Evolutionary conservation across 106 monocot species (phyloP).

Genomic region (Dendrobium chrysotoxum): DNA sequence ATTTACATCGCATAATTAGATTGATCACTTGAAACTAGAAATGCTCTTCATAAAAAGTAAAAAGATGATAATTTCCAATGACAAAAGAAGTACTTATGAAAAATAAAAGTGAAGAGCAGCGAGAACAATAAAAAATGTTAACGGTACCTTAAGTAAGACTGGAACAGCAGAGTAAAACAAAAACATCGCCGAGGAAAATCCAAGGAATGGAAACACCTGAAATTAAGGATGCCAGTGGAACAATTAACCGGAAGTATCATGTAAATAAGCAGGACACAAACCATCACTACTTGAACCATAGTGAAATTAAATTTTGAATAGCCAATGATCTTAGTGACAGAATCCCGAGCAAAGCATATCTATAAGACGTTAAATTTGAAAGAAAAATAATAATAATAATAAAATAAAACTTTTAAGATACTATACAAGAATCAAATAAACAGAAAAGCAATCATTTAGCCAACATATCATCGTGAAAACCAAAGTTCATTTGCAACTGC

Average conservation of each 20-base stretch:
- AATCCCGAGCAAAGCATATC: not conserved
- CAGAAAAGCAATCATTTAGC: too few species aligned
- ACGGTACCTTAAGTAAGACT: slow-evolving; percentile 63
- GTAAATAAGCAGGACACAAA: not conserved
- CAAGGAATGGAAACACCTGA: slow-evolving; percentile 74
- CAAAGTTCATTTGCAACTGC: too few species aligned
- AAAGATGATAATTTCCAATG: not conserved
- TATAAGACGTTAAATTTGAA: not conserved
- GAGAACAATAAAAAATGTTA: not conserved
- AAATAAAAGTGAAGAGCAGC: not conserved
- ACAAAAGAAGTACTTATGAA: not conserved
- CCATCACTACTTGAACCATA: too few species aligned
- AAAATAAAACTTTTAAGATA: not conserved
- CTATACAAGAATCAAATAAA: not conserved
- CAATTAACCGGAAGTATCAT: not conserved
- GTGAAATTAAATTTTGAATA: not conserved
- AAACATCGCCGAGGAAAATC: slow-evolving; percentile 78
- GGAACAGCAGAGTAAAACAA: slow-evolving; percentile 86
- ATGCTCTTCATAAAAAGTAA: not conserved
- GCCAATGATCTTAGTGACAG: not conserved
- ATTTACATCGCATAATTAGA: not conserved
- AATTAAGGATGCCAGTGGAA: slow-evolving; percentile 5
- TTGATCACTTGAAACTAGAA: not conserved
- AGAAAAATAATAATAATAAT: too few species aligned
- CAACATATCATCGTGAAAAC: too few species aligned